Evolutionary conservation across 768 basidiomycete genomes (phyloP), one percentile per base, ranked within the genome.

Genomic region (Hebeloma cylindrosporum): DNA sequence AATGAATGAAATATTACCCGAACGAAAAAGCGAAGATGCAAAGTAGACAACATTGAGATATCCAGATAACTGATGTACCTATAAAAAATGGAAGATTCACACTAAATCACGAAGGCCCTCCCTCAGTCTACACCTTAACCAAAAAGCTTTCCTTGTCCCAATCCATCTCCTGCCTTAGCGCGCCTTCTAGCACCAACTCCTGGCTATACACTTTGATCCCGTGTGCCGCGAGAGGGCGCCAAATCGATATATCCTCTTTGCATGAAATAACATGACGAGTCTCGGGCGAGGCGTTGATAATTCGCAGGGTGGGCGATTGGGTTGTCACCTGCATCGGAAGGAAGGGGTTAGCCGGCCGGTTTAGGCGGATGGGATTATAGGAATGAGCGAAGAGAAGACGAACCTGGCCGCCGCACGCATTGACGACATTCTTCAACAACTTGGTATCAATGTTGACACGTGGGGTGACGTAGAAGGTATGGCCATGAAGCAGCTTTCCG

Each of bases 391-490:
- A 5, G 21, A 35, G 27, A 35, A 23, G 8, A 62, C 72, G 16
- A 36, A 90, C 87, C 66, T 80, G 75, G 0, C 89, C 92, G 3
- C 91, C 89, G 50, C 78, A 77, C 0, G 84, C 79, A 5, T 67
- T 63, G 4, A 93, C 71, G 4, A 94, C 80, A 35, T 78, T 80
- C 67, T 79, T 84, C 43, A 93, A 63, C 26, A 88, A 58, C 53
- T 79, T 79, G 31, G 62, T 57, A 36, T 83, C 81, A 1, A 84
- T 68, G 0, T 70, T 58, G 1, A 90, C 80, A 48, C 75, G 81
- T 0, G 77, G 72, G 0, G 89, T 93, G 38, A 91, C 63, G 52
- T 90, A 93, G 65, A 94, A 90, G 0, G 72, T 78, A 62, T 77
- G 77, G 13, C 77, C 77, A 2, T 71, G 67, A 46, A 94, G 80